Percentiles rank a stretch among this genome's conserved stretches.
phyloP scores from a whole-genome alignment of 768 basidiomycete genomes.

The Mycena vulgaris region DNA sequence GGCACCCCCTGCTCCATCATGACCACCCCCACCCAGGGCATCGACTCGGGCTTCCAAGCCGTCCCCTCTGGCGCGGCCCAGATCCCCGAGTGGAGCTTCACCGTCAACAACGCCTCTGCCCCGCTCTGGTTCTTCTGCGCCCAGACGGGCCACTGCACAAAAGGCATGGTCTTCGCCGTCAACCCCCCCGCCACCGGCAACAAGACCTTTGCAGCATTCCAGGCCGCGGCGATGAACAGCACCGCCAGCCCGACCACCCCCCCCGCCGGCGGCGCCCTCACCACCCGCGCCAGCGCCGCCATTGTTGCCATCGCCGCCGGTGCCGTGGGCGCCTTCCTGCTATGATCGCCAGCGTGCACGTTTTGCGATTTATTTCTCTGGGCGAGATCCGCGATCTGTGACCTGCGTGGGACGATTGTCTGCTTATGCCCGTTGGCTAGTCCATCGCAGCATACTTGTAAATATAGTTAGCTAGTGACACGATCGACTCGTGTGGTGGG shows the following conservation, averaged over 20 bases:
- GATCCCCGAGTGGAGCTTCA: conserved; percentile 57
- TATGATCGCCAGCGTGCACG: conserved; percentile 19
- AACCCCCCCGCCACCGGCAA: conserved; percentile 55
- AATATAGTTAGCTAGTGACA: no score
- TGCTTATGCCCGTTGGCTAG: conserved; percentile 3
- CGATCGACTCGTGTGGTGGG: no score
- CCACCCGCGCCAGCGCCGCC: conserved; percentile 51
- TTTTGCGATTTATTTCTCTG: neutral
- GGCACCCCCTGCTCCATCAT: conserved; percentile 55
- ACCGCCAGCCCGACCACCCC: conserved; percentile 35
- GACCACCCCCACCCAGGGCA: conserved; percentile 48
- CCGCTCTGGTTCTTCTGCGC: conserved; percentile 66
- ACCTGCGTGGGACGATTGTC: neutral
- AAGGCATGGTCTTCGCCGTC: conserved; percentile 64
- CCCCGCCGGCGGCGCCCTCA: conserved; percentile 48
- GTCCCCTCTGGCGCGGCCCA: conserved; percentile 43
- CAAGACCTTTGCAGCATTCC: conserved; percentile 56
- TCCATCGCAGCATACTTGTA: no score
- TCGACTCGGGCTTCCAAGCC: conserved; percentile 59
- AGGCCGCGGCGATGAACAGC: conserved; percentile 32
- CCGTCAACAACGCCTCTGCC: conserved; percentile 51
- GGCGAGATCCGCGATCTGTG: neutral
- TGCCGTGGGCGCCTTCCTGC: conserved; percentile 40
- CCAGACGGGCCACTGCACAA: conserved; percentile 52
- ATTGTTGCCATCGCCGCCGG: conserved; percentile 46